Percentiles rank a stretch among this genome's conserved stretches.
phyloP scores from a whole-genome alignment of 2,329 filamentous ascomycete species.

The Neofusicoccum kwambonambiense region DNA sequence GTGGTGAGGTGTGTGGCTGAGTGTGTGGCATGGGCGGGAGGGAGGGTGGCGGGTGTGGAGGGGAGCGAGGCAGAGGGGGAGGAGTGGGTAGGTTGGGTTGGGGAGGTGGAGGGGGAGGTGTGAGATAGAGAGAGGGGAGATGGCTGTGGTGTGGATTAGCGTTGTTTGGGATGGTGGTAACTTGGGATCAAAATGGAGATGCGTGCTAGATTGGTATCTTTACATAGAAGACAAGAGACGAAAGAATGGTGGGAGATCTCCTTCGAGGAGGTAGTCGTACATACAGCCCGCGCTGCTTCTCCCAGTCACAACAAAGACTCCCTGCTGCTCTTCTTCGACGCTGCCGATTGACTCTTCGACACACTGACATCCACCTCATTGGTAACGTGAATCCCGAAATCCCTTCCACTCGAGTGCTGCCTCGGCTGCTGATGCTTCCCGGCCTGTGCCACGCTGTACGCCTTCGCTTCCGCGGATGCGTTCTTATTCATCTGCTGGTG shows the following conservation, averaged over 20 bases:
- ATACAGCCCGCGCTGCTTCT: neutral
- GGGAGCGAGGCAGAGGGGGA: neutral
- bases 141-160: too few species aligned
- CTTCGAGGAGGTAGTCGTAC: neutral
- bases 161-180: neutral
- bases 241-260: neutral
- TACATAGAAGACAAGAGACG: neutral
- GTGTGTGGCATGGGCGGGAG: too few species aligned
- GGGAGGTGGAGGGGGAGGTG: constrained; percentile 10
- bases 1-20: too few species aligned
- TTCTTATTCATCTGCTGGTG: neutral
- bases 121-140: neutral
- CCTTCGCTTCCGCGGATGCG: too few species aligned
- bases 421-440: neutral
- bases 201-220: neutral
- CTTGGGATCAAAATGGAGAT: neutral
- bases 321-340: neutral
- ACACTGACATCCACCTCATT: neutral
- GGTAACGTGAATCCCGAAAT: neutral
- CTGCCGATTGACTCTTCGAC: neutral
- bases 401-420: neutral
- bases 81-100: constrained; percentile 11
- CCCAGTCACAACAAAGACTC: neutral
- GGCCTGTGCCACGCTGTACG: neutral
- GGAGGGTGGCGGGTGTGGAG: neutral